A percentile compares a stretch with the other conserved stretches of the same genome.
Conservation (phyloP, 306 rosid species). For the Dryas octopetala region DNA sequence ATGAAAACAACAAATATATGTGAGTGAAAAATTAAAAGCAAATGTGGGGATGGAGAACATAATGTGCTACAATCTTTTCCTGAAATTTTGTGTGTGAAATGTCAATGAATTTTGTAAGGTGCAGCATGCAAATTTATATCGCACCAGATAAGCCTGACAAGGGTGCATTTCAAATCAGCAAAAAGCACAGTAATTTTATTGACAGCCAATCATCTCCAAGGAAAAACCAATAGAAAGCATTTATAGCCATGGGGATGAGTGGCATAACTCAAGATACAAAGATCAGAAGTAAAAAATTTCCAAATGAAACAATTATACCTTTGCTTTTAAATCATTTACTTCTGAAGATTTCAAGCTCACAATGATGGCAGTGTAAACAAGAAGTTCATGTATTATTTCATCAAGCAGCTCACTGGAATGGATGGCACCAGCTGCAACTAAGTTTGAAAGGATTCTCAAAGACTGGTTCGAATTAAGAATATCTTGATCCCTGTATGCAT, state of each 20-base stretch:
- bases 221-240: constrained; percentile 8
- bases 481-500: constrained; percentile 60
- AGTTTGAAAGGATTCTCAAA: constrained; percentile 76
- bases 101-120: neutral
- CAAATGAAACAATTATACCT: constrained; percentile 50
- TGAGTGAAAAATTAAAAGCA: too few species aligned
- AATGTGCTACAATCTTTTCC: neutral
- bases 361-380: constrained; percentile 55
- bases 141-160: neutral
- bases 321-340: constrained; percentile 55
- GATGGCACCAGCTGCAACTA: constrained; percentile 74
- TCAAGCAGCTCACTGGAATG: constrained; percentile 56
- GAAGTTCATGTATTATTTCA: constrained; percentile 68
- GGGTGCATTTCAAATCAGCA: neutral
- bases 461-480: constrained; percentile 60
- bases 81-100: neutral
- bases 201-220: constrained; percentile 7
- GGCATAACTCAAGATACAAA: constrained; percentile 18
- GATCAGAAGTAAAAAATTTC: constrained; percentile 27
- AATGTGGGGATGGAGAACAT: neutral
- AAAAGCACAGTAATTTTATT: neutral
- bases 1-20: neutral
- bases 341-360: constrained; percentile 61
- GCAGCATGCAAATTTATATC: neutral
- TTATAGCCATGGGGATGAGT: neutral